Evolutionary conservation across 352 stramenopile species (phyloP), one percentile per base, ranked within the genome.

Genomic region (Globisporangium okanoganense): DNA sequence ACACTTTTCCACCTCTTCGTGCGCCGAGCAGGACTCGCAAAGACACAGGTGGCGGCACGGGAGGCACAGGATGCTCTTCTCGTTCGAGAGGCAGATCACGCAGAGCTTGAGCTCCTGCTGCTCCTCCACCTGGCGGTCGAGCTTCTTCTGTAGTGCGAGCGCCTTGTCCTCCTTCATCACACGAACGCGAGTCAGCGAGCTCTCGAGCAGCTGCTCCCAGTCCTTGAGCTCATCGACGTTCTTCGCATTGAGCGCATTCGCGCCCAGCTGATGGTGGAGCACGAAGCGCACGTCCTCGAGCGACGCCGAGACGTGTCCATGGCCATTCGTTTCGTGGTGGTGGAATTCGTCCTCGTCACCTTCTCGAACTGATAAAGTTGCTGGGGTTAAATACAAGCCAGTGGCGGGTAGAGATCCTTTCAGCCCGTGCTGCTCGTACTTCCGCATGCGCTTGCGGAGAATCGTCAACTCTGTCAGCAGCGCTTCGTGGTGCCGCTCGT

Each of bases 61-160:
- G 31, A 95, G 58, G 47, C 86, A 95, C 56, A 95, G 57, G 54
- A 95, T 92, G 25, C 69, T 92, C 66, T 95, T 95, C 24, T 93
- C 84, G 49, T 80, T 87, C 18, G 82, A 72, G 33, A 95, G 65
- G 33, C 86, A 95, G 40, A 95, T 88, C 41, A 95, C 86, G 58
- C 86, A 95, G 14, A 92, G 78, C 67, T 94, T 95, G 59, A 92
- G 77, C 62, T 95, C 86, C 29, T 92, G 77, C 48, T 91, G 79
- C 35, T 88, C 80, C 41, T 90, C 84, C 5, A 88, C 72, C 51
- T 92, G 82, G 3, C 83, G 76, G 38, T 90, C 86, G 9, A 95
- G 65, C 33, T 79, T 81, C 62, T 91, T 82, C 58, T 93, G 82
- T 58, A 90, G 69, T 59, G 91, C 84, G 0, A 88, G 22, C 3